A percentile compares a stretch with the other conserved stretches of the same genome.
Evolutionary conservation across 345 rosid species (phyloP).

Genomic region (Moringa oleifera): DNA sequence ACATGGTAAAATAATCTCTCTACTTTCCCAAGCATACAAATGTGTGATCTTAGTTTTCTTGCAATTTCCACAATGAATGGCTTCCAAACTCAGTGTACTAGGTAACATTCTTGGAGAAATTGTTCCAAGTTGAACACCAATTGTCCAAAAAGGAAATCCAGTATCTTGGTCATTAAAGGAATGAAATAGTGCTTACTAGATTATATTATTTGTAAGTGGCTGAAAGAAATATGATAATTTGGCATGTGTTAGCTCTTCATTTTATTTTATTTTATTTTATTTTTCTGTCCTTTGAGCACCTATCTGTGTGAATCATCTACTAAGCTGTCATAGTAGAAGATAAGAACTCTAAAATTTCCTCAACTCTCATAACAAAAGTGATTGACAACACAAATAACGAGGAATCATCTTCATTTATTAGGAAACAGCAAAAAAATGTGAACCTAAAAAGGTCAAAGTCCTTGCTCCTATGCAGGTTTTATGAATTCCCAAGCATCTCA

Average conservation of each 20-base stretch:
- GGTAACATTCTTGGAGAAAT: background rate
- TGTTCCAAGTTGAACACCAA: background rate
- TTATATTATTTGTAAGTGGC: background rate
- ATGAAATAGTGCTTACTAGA: background rate
- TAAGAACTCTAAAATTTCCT: background rate
- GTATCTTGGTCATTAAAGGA: no score
- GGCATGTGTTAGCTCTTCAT: no score
- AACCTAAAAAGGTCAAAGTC: no score
- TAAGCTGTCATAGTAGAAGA: background rate
- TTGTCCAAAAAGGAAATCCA: no score
- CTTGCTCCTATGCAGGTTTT: no score
- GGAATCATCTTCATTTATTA: no score
- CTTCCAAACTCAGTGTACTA: background rate
- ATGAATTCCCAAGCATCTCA: no score
- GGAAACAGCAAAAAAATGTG: background rate
- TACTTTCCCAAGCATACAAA: background rate
- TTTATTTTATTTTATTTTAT: no score
- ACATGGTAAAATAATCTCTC: no score
- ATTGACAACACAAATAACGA: background rate
- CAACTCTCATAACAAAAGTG: background rate
- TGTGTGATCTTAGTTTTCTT: background rate
- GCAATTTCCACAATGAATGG: background rate
- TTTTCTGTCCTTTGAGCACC: no score
- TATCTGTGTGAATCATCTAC: no score
- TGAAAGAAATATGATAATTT: background rate